Base-by-base conservation (phyloP, 2,329 filamentous ascomycete species). In the Aspergillus japonicus region DNA sequence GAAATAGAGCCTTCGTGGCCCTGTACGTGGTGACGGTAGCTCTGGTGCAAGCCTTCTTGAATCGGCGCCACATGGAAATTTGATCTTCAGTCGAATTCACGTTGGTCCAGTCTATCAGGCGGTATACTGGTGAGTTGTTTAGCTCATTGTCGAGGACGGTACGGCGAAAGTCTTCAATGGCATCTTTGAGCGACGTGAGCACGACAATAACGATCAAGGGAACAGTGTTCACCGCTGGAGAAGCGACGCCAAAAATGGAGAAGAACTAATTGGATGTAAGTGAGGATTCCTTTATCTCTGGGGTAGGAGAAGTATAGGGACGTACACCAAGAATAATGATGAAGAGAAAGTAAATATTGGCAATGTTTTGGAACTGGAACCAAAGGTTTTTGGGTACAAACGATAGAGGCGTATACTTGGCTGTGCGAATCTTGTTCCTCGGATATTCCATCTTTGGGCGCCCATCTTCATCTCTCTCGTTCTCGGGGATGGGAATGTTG, bases 341-440 rank as follows among this genome's bases (percentile, higher is more conserved):
- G 79, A 98, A 97, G 68, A 98, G 82, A 84, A 99, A 99, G 80
- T 98, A 99, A 56, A 98, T 89, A 76, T 99, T 99, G 72, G 95
- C 95, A 70, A 99, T 89, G 73, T 98, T 98, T 78, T 99, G 94
- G 73, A 99, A 98, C 77, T 99, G 96, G 66, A 96, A 91, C 87
- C 89, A 99, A 71, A 99, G 74, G 77, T 99, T 98, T 81, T 98
- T 98, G 14, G 95, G 95, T 29, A 99, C 77, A 77, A 99, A 99
- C 61, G 91, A 96, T 64, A 99, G 77, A 8, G 96, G 89, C 7
- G 95, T 99, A 77, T 99, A 99, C 78, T 98, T 99, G 61, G 95
- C 91, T 3, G 95, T 99, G 68, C 96, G 86, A 75, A 99, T 96
- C 83, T 99, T 99, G 82, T 99, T 99, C 66, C 94, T 85, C 52